Conservation (phyloP, 306 rosid species). For the Sphenostylis stenocarpa region DNA sequence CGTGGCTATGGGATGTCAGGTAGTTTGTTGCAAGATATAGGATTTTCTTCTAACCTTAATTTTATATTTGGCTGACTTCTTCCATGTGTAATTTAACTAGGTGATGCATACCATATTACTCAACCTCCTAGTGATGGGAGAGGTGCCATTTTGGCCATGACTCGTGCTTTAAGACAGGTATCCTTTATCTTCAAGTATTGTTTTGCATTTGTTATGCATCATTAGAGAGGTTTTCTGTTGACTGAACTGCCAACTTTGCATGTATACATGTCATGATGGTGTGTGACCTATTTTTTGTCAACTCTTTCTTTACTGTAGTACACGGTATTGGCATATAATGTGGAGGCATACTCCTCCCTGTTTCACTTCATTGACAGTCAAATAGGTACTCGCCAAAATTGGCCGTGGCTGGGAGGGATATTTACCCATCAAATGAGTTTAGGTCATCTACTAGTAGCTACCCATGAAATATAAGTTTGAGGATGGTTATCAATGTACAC, state of each 20-base stretch:
- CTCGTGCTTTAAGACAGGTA: slow-evolving; percentile 83
- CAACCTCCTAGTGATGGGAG: slow-evolving; percentile 89
- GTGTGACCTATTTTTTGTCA: no score
- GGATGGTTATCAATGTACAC: background rate
- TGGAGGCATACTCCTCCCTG: slow-evolving; percentile 1
- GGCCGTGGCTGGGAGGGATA: background rate
- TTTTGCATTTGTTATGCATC: background rate
- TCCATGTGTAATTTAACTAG: slow-evolving; percentile 40
- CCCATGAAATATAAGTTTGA: background rate
- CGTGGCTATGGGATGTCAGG: slow-evolving; percentile 98
- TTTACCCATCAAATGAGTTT: no score
- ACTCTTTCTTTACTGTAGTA: no score
- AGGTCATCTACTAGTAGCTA: background rate
- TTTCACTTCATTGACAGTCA: background rate
- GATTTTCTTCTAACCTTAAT: slow-evolving; percentile 15
- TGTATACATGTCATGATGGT: slow-evolving; percentile 1
- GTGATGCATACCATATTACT: slow-evolving; percentile 95
- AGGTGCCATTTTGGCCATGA: slow-evolving; percentile 95
- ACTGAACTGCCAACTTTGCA: slow-evolving; percentile 22
- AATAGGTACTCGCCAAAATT: background rate
- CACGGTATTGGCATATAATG: background rate
- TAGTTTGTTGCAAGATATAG: slow-evolving; percentile 33
- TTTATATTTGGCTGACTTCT: slow-evolving; percentile 27
- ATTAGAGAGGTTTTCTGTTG: slow-evolving; percentile 5
- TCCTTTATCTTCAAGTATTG: slow-evolving; percentile 2